Conservation (phyloP, 176 grass and related monocot genomes). For the Musa beccarii region DNA sequence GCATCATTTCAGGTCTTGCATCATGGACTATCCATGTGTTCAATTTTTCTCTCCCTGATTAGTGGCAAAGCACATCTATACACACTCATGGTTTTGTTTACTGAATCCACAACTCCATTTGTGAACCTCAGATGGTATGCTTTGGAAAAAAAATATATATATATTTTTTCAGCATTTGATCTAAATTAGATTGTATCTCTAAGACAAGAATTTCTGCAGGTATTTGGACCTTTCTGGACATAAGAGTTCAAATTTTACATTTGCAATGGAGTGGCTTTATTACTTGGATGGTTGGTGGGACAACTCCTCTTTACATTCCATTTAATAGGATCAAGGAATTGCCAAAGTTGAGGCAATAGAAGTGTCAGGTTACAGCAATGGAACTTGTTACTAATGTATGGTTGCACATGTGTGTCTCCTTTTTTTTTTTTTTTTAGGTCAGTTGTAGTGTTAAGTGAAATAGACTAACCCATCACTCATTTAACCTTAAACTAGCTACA, state of each 20-base stretch:
- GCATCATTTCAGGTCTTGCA: conserved; percentile 48
- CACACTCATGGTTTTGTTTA: conserved; percentile 81
- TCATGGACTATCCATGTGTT: conserved; percentile 70
- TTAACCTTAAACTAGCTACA: no score
- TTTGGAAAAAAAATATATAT: neutral
- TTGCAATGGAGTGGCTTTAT: conserved; percentile 67
- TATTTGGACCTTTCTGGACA: conserved; percentile 65
- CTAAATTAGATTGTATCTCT: conserved; percentile 10
- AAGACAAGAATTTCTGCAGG: conserved; percentile 26
- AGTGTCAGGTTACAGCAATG: neutral
- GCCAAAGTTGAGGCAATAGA: neutral
- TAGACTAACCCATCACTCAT: no score
- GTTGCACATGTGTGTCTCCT: neutral
- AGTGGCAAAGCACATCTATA: conserved; percentile 79
- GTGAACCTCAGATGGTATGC: conserved; percentile 93
- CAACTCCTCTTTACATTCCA: neutral
- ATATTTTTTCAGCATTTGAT: neutral
- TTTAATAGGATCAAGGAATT: neutral
- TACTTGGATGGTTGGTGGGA: conserved; percentile 75
- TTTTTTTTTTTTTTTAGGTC: neutral
- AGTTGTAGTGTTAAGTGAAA: no score
- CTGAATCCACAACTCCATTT: conserved; percentile 80
- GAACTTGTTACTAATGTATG: neutral
- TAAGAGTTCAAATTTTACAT: conserved; percentile 53
- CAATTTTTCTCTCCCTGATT: conserved; percentile 56